Evolutionary conservation across 352 stramenopile genomes (phyloP).

Genomic region (Phytopythium helicoides): DNA sequence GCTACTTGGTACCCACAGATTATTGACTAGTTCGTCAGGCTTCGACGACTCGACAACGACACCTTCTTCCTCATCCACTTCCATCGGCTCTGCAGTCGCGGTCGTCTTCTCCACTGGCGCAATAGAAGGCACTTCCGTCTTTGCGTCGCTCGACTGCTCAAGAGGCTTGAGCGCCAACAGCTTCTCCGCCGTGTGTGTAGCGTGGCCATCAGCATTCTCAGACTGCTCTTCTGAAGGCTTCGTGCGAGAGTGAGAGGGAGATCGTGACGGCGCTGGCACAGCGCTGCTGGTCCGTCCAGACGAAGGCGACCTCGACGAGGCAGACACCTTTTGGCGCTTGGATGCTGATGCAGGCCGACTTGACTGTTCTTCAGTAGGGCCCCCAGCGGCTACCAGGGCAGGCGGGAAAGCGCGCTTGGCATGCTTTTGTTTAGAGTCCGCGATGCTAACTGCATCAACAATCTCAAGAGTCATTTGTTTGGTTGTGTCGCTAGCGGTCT

Average conservation of each 20-base stretch:
- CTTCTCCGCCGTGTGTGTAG: conserved; percentile 36
- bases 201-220: conserved; percentile 44
- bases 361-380: conserved; percentile 11
- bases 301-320: conserved; percentile 30
- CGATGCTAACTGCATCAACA: conserved; percentile 32
- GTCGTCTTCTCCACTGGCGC: conserved; percentile 11
- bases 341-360: background rate
- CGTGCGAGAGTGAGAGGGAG: conserved; percentile 38
- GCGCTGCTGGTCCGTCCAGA: conserved; percentile 2
- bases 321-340: conserved; percentile 47
- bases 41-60: conserved; percentile 10
- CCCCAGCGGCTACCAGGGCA: conserved; percentile 16
- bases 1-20: conserved; percentile 48
- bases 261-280: conserved; percentile 39
- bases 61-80: conserved; percentile 28
- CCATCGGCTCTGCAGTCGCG: conserved; percentile 36
- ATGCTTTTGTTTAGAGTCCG: too few relatives aligned
- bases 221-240: conserved; percentile 9
- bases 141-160: conserved; percentile 9
- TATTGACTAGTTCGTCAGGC: too few relatives aligned
- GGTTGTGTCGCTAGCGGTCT: conserved; percentile 43
- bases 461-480: conserved; percentile 53
- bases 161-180: conserved; percentile 41
- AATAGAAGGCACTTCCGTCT: conserved; percentile 1
- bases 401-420: conserved; percentile 33